These are phyloP conservation scores for Ciborinia camelliae DNA, from an alignment of 2,329 filamentous ascomycete species.

Conservation along the genomic window DNA sequence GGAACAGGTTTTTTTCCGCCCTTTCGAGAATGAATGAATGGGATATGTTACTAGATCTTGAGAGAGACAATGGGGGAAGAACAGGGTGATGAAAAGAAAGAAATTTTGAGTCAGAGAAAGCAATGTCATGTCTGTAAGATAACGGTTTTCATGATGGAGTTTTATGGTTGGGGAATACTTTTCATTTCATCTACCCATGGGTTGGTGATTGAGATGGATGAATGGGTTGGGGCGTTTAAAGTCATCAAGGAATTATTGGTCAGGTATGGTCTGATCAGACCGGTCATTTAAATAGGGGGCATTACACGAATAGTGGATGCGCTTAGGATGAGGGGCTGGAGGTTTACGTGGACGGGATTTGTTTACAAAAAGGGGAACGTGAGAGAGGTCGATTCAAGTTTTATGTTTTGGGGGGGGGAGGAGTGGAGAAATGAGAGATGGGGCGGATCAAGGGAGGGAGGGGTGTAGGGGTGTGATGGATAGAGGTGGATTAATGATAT, in stretches of 20 bases:
- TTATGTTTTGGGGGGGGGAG: background rate
- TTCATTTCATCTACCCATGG: conserved; percentile 4
- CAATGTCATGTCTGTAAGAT: conserved; percentile 12
- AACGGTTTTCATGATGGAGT: conserved; percentile 12
- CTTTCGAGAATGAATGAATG: conserved; percentile 13
- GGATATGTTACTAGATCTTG: conserved; percentile 13
- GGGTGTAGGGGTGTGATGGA: background rate
- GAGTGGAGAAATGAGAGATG: background rate
- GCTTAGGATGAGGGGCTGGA: background rate
- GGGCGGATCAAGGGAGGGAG: background rate
- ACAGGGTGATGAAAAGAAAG: background rate
- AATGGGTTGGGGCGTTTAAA: conserved; percentile 8
- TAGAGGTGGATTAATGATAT: conserved; percentile 12
- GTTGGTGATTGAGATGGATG: conserved; percentile 4
- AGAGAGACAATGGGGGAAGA: background rate
- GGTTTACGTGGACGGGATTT: background rate
- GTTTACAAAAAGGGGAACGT: background rate
- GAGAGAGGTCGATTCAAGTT: conserved; percentile 7
- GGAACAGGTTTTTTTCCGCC: conserved; percentile 1
- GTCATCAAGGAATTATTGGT: conserved; percentile 8
- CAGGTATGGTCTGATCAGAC: background rate
- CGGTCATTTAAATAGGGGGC: background rate
- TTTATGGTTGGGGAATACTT: conserved; percentile 4
- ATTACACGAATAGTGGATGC: conserved; percentile 11
- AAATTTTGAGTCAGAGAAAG: conserved; percentile 1